A percentile compares a stretch with the other conserved stretches of the same genome.
phyloP scores from a whole-genome alignment of 2,329 filamentous ascomycete species.

The Colletotrichum liaoningense region DNA sequence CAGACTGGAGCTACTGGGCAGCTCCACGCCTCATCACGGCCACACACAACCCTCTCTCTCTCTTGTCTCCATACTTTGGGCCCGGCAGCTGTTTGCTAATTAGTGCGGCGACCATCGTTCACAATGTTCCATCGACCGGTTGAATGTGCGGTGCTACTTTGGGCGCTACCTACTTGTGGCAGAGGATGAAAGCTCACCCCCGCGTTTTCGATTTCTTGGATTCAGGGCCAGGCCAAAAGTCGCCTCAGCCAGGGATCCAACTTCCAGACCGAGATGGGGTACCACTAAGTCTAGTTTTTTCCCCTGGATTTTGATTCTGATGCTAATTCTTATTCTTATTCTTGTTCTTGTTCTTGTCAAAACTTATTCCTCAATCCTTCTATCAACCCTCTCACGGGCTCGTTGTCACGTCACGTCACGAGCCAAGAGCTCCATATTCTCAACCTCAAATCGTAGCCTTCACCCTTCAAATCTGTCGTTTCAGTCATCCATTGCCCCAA shows the following conservation, averaged over 20 bases:
- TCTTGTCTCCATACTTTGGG: not conserved
- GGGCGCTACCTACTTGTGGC: not conserved
- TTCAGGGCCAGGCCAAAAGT: slow-evolving; percentile 15
- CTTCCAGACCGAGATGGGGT: not conserved
- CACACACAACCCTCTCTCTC: not conserved
- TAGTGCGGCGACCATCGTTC: not conserved
- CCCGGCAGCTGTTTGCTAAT: not conserved
- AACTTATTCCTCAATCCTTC: not conserved
- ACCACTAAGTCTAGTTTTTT: not conserved
- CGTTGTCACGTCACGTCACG: not conserved
- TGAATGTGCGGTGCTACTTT: not conserved
- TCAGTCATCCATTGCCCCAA: not conserved
- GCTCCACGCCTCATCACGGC: not conserved
- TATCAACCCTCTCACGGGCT: not conserved
- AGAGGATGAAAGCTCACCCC: not conserved
- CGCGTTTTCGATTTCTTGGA: slow-evolving; percentile 18
- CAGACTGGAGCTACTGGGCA: not conserved
- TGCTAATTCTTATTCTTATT: not conserved
- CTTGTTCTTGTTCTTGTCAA: not conserved
- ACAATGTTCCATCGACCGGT: not conserved
- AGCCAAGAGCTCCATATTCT: not conserved
- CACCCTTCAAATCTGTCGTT: not conserved
- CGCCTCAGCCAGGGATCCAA: slow-evolving; percentile 16
- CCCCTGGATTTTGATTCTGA: not conserved
- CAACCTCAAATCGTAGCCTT: not conserved